A percentile compares a stretch with the other conserved stretches of the same genome.
Conservation (phyloP, 2,329 filamentous ascomycete genomes). For the Lasiodiplodia citricola region DNA sequence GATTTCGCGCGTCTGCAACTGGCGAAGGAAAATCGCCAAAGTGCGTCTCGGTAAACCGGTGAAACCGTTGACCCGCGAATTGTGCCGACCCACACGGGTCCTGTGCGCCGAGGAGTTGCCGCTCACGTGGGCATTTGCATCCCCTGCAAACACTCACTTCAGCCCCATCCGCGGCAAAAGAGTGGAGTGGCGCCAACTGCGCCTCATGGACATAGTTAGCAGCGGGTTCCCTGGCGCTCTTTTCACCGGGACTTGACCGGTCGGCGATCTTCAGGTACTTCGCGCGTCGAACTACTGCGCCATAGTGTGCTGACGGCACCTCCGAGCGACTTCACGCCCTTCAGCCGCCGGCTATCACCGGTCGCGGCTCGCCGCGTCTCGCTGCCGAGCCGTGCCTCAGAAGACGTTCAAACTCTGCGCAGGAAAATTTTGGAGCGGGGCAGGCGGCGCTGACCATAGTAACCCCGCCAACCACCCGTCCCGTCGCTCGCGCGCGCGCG, state of each 20-base stretch:
- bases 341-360: slow-evolving; percentile 15
- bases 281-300: slow-evolving; percentile 1
- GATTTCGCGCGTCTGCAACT: slow-evolving; percentile 36
- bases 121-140: background rate
- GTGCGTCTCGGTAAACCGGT: slow-evolving; percentile 20
- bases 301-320: slow-evolving; percentile 1
- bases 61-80: slow-evolving; percentile 1
- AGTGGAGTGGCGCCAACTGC: background rate
- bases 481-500: background rate
- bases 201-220: slow-evolving; percentile 1
- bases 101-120: background rate
- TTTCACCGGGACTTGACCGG: slow-evolving; percentile 18
- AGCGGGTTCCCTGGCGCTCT: slow-evolving; percentile 17
- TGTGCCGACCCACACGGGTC: background rate
- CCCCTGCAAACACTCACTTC: background rate
- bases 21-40: slow-evolving; percentile 25
- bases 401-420: slow-evolving; percentile 9
- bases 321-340: background rate
- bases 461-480: background rate
- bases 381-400: background rate
- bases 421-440: slow-evolving; percentile 8
- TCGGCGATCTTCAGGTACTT: slow-evolving; percentile 18
- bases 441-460: slow-evolving; percentile 1
- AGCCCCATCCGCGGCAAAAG: background rate
- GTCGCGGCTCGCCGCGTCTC: slow-evolving; percentile 5